Percentiles rank a stretch among this genome's conserved stretches.
These are phyloP conservation scores for Ustilaginoidea virens DNA, from an alignment of 2,329 filamentous ascomycete genomes.

Conservation along the genomic window DNA sequence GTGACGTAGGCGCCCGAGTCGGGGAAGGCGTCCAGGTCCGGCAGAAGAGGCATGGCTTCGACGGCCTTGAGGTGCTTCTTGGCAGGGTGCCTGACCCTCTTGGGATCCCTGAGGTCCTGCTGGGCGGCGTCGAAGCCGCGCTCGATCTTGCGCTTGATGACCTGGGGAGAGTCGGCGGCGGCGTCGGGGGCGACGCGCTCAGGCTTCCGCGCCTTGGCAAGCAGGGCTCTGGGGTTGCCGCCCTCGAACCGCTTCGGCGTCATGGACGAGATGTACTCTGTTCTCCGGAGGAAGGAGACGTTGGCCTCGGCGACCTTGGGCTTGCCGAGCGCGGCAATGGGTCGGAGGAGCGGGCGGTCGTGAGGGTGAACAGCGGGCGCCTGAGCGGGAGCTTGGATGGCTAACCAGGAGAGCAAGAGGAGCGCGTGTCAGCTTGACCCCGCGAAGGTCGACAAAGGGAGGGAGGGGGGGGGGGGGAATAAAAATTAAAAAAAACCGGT, in stretches of 20 bases:
- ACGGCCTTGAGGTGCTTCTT: constrained; percentile 43
- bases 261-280: constrained; percentile 75
- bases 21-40: constrained; percentile 53
- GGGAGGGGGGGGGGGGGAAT: too few species aligned
- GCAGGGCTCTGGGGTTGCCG: constrained; percentile 24
- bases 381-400: constrained; percentile 65
- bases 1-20: constrained; percentile 55
- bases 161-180: constrained; percentile 46
- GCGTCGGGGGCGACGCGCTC: constrained; percentile 37
- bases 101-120: constrained; percentile 36
- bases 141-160: constrained; percentile 53
- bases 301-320: constrained; percentile 59
- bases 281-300: constrained; percentile 87
- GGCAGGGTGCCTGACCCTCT: constrained; percentile 39
- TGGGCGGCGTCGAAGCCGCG: constrained; percentile 42
- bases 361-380: constrained; percentile 62
- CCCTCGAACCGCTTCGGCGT: constrained; percentile 33
- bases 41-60: constrained; percentile 44
- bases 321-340: constrained; percentile 73
- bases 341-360: constrained; percentile 71
- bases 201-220: constrained; percentile 17
- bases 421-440: constrained; percentile 5
- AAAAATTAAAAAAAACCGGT: too few species aligned
- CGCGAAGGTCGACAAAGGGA: too few species aligned
- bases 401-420: constrained; percentile 24